Base-by-base conservation (phyloP, 768 basidiomycete genomes). In the Suillus lakei region DNA sequence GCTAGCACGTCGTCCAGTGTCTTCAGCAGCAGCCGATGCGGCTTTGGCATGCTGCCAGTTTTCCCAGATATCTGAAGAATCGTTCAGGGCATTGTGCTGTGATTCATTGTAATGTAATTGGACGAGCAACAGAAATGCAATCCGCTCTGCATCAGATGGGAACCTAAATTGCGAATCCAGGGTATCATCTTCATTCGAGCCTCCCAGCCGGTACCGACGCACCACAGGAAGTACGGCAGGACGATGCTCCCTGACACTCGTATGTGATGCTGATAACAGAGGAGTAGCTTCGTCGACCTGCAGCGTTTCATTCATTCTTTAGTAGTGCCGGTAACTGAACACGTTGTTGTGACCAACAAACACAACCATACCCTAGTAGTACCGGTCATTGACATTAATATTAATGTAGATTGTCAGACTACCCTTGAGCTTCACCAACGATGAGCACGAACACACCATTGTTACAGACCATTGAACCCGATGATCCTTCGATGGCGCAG, bases 381-480 rank as follows among this genome's bases (percentile, higher is more conserved):
- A 48, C 46, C 5, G 15, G 46, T 48, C 48, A 28, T 7, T 26
- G 16, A 28, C 16, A 28, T 18, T 4, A 32, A n/a, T n/a, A n/a
- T n/a, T 28, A 9, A 28, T 18, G 28, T 30, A 10, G 18, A 50
- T 50, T n/a, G 30, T 60, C 44, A 30, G 12, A 41, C 43, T 38
- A 34, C 23, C 23, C 46, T 63, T 28, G 51, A 64, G 23, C 41
- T 61, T 30, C 44, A 26, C 48, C 44, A 21, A 56, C 38, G 39
- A 91, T 90, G 89, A 87, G 84, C 78, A 81, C 80, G 61, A 79
- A 83, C 34, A 84, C 88, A 36, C 91, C 92, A 26, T 80, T 94
- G 59, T 81, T 94, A 54, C 84, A 90, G 65, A 92, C 91, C 39
- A 97, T 97, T 63, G 95, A 96, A 75, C 88, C 95, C 36, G 95